Conservation (phyloP, 306 rosid genomes). For the Datisca glomerata region DNA sequence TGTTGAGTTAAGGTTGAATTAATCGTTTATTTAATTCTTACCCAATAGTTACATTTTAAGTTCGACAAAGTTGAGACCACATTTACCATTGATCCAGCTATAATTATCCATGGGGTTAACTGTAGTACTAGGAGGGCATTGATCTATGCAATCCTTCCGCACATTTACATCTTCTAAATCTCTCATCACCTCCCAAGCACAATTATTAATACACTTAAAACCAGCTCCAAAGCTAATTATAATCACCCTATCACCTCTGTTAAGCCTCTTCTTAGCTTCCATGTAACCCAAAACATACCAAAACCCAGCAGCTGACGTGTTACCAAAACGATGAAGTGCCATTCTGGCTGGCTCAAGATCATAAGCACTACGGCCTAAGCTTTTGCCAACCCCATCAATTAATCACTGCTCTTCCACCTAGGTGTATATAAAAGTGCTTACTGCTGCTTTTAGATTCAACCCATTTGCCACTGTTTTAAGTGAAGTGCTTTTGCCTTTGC, state of each 20-base stretch:
- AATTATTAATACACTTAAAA: conserved; percentile 69
- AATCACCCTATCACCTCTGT: conserved; percentile 47
- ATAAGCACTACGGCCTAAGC: conserved; percentile 30
- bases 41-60: too few relatives aligned
- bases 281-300: conserved; percentile 88
- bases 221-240: conserved; percentile 93
- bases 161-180: conserved; percentile 50
- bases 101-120: conserved; percentile 58
- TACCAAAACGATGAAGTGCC: conserved; percentile 76
- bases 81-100: conserved; percentile 58
- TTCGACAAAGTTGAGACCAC: conserved; percentile 47
- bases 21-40: too few relatives aligned
- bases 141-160: conserved; percentile 46
- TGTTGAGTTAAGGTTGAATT: neutral
- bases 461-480: conserved; percentile 21
- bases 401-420: conserved; percentile 66
- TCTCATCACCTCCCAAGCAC: conserved; percentile 66
- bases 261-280: conserved; percentile 85
- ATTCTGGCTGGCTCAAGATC: conserved; percentile 72
- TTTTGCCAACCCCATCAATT: conserved; percentile 66
- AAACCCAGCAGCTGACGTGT: conserved; percentile 70
- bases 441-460: conserved; percentile 41
- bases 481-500: neutral
- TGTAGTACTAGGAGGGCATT: conserved; percentile 38
- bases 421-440: conserved; percentile 74